These are phyloP conservation scores for Nitzschia palea DNA, from an alignment of 108 stramenopile species.

Conservation along the genomic window DNA sequence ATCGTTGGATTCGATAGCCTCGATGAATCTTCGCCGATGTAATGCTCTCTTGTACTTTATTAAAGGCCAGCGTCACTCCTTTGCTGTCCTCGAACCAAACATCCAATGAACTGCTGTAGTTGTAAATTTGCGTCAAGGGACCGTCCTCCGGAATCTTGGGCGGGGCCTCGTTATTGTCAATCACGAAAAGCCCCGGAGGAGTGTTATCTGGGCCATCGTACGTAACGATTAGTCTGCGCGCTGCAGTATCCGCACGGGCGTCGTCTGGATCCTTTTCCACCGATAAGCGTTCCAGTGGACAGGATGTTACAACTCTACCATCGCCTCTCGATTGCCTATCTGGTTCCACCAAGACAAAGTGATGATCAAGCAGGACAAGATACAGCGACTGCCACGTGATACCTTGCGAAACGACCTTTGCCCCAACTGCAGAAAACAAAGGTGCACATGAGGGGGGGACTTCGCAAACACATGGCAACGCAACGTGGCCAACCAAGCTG, in stretches of 20 bases:
- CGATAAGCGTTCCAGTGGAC: slow-evolving; percentile 49
- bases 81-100: slow-evolving; percentile 86
- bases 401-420: slow-evolving; percentile 79
- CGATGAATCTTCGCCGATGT: slow-evolving; percentile 26
- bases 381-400: slow-evolving; percentile 89
- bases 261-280: slow-evolving; percentile 50
- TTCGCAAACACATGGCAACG: slow-evolving; percentile 88
- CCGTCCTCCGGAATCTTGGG: slow-evolving; percentile 24
- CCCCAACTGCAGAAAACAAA: slow-evolving; percentile 53
- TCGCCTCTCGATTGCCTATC: slow-evolving; percentile 56
- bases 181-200: slow-evolving; percentile 67
- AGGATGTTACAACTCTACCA: slow-evolving; percentile 67
- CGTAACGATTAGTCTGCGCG: slow-evolving; percentile 66
- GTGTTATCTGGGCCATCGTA: slow-evolving; percentile 53
- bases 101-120: slow-evolving; percentile 59
- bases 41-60: slow-evolving; percentile 19
- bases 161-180: slow-evolving; percentile 41
- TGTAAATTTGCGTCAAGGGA: not conserved
- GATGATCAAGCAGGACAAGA: slow-evolving; percentile 60
- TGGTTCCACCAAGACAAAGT: slow-evolving; percentile 76
- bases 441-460: slow-evolving; percentile 50
- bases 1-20: slow-evolving; percentile 22
- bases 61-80: slow-evolving; percentile 54
- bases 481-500: slow-evolving; percentile 56
- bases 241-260: slow-evolving; percentile 51